Base-by-base conservation (phyloP, 1,284 basidiomycete genomes). In the Sporisorium iseilematis-ciliati region DNA sequence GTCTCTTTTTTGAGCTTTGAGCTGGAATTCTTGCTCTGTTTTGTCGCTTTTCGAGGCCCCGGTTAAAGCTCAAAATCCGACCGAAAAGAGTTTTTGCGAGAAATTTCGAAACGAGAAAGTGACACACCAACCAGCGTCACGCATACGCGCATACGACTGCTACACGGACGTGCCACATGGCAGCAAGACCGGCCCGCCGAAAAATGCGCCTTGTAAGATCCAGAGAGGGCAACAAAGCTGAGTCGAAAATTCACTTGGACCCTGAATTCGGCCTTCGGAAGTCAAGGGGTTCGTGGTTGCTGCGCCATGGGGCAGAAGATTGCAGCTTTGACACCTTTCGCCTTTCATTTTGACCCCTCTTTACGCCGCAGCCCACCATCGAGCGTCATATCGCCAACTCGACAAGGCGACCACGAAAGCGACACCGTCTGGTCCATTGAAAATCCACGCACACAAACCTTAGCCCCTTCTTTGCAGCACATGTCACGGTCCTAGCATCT, bases 401-500 rank as follows among this genome's bases (percentile, higher is more conserved):
- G n/a, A 7, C 5, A n/a, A 48, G 25, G 26, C 26, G 29, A 26
- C 46, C 7, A 29, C 23, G 18, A 20, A 5, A 12, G 18, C 23
- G 8, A 46, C 45, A 7, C 6, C 7, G 7, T 42, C n/a, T 20
- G 41, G n/a, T 18, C 23, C 14, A 11, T 18, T 5, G 16, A 6
- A 16, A 4, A 25, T 14, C 23, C 23, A 12, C 14, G 12, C 25
- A 0, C 11, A 12, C 26, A 3, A 7, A 48, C 14, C 6, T 7
- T 33, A n/a, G n/a, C n/a, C 29, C 23, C 23, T 7, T 7, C 33
- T 35, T n/a, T n/a, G n/a, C n/a, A n/a, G 25, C 57, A 43, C 57
- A 59, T 65, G 64, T 46, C 31, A 40, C 25, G 29, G 29, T 7
- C 38, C 16, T 59, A 65, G 54, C 21, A 16, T 29, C 38, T 26